A percentile compares a stretch with the other conserved stretches of the same genome.
Evolutionary conservation across 2,329 filamentous ascomycete species (phyloP).

Genomic region (Botrytis paeoniae): DNA sequence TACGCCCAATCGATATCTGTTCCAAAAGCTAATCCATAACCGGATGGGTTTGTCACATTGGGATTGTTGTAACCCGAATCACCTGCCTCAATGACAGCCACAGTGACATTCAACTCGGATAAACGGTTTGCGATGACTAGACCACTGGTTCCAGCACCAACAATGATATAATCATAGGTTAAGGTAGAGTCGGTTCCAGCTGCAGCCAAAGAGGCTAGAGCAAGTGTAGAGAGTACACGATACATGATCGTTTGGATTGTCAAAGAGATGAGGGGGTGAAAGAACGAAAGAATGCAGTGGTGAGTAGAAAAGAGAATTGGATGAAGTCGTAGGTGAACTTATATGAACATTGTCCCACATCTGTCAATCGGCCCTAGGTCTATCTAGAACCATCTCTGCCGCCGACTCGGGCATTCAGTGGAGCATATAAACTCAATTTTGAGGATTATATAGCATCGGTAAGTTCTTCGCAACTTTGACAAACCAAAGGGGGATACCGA

Average conservation of each 20-base stretch:
- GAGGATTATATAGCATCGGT: neutral
- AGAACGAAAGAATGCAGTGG: neutral
- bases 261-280: neutral
- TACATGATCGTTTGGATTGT: neutral
- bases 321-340: neutral
- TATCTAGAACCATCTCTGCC: neutral
- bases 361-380: neutral
- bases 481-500: neutral
- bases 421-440: neutral
- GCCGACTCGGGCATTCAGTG: neutral
- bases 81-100: constrained; percentile 22
- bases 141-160: constrained; percentile 20
- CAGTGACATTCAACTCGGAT: constrained; percentile 15
- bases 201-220: neutral
- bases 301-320: neutral
- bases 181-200: neutral
- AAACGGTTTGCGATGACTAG: constrained; percentile 15
- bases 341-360: neutral
- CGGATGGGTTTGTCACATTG: constrained; percentile 12
- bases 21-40: constrained; percentile 19
- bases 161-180: constrained; percentile 20
- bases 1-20: constrained; percentile 34
- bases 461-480: neutral
- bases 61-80: neutral
- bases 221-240: neutral